Evolutionary conservation across 1,284 basidiomycete species (phyloP).

Genomic region (Cutaneotrichosporon cavernicola): DNA sequence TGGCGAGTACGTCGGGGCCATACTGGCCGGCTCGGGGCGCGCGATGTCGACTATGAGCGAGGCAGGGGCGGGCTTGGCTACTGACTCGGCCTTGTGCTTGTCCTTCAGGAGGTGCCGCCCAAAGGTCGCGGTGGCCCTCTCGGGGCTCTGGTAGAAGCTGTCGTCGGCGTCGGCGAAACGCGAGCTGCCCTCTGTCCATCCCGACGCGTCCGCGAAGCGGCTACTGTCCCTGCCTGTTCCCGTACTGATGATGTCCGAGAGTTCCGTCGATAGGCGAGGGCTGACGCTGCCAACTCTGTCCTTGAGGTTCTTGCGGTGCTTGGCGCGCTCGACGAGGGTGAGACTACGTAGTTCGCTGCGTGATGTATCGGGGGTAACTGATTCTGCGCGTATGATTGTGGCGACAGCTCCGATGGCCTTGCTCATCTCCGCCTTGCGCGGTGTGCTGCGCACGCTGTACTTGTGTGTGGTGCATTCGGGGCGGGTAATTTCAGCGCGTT

Average conservation of each 20-base stretch:
- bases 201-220: neutral
- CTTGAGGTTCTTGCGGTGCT: constrained; percentile 3
- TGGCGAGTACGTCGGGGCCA: neutral
- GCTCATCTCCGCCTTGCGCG: neutral
- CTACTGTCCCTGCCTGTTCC: neutral
- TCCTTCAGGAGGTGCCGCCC: neutral
- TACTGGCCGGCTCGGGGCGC: no score
- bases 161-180: constrained; percentile 5
- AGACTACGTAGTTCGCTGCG: neutral
- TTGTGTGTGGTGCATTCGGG: neutral
- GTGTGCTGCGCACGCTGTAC: neutral
- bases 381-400: neutral
- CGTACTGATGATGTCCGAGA: neutral
- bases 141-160: neutral
- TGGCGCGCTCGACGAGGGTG: neutral
- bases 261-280: neutral
- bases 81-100: neutral
- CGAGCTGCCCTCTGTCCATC: neutral
- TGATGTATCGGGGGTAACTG: neutral
- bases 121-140: neutral
- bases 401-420: neutral
- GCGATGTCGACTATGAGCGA: neutral
- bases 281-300: neutral
- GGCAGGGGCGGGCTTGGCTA: neutral
- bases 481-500: neutral